Evolutionary conservation across 2,329 filamentous ascomycete genomes (phyloP), one percentile per base, ranked within the genome.

Genomic region (Pseudopithomyces maydicus): DNA sequence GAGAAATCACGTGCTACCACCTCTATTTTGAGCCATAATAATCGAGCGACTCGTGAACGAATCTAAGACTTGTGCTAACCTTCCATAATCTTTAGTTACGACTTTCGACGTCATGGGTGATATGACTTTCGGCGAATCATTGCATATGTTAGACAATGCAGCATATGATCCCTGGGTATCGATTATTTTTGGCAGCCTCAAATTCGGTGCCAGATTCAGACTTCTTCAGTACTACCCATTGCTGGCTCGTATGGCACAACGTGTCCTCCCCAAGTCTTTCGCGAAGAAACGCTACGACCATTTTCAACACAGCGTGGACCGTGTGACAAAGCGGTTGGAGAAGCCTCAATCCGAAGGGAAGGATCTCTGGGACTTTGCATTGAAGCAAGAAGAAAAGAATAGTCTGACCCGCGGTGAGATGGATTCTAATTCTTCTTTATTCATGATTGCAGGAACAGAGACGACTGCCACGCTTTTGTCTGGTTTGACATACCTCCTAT

Each of bases 371-470:
- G 70, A 73, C 17, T 69, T 77, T 22, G 73, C 80, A 0, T 62
- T 79, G 7, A 58, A 17, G 11, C 12, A 48, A 50, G 70, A 74
- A 23, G 72, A 66, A 26, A 72, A 66, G 2, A 67, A 66, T 26
- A 67, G 66, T 0, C 41, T 76, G 26, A 56, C 58, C 3, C 51
- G 63, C 23, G 54, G 38, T 0, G 77, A 82, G 43, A 78, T 81
- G 67, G 69, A 79, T 17, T 55, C 70, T 0, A 79, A 78, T 49
- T 64, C 72, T 0, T 57, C 60, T 1, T 32, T 77, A 0, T 69
- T 81, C 32, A 79, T 81, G 61, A 52, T 78, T 6, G 80, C 78
- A 1, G 80, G 79, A 1, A 77, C 75, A 19, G 80, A 82, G 53
- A 81, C 80, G 0, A 78, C 78, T 0, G 79, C 79, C 0, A 79